Base-by-base conservation (phyloP, 352 stramenopile genomes). In the Globisporangium abappressorium region DNA sequence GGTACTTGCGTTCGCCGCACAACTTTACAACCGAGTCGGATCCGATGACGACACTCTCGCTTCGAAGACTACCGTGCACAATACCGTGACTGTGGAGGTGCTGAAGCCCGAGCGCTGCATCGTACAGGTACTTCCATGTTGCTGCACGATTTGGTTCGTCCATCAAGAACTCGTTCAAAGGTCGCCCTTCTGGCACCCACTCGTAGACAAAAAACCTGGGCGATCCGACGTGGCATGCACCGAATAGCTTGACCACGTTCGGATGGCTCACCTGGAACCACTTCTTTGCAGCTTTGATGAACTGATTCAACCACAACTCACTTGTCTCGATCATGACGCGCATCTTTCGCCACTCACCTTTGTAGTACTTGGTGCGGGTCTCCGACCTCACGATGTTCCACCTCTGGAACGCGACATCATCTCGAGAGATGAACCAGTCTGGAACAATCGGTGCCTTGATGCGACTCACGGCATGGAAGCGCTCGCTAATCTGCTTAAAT, bases 251-350 rank as follows among this genome's bases (percentile, higher is more conserved):
- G 22, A 46, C 46, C 2, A 70, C 34, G 51, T 70, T 47, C 14
- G 64, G 64, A 24, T 70, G 64, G n/a, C 30, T 57, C 28, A 65
- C 38, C 15, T 41, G 20, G 38, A 46, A 49, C 64, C 64, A 70
- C 12, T 47, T 18, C 0, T 22, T 11, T 3, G 28, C 53, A 18
- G 28, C 62, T 28, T 9, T 22, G 15, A 5, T 18, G n/a, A 62
- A 46, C 11, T 18, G 12, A 2, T 62, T 7, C 5, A 34, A 18
- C 18, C 6, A 7, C 22, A 15, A 2, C 2, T 4, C 2, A 9
- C 24, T 12, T 53, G 30, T 28, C 14, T 66, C 49, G 38, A 68
- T 46, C 54, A 41, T 33, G 14, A 63, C 63, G 0, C 20, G 28
- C 28, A 54, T 30, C 26, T 63, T 51, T 1, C 26, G 41, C 54